Percentiles rank a stretch among this genome's conserved stretches.
These are phyloP conservation scores for Thalassiosira sp. DNA, from an alignment of 352 stramenopile species.

Conservation along the genomic window DNA sequence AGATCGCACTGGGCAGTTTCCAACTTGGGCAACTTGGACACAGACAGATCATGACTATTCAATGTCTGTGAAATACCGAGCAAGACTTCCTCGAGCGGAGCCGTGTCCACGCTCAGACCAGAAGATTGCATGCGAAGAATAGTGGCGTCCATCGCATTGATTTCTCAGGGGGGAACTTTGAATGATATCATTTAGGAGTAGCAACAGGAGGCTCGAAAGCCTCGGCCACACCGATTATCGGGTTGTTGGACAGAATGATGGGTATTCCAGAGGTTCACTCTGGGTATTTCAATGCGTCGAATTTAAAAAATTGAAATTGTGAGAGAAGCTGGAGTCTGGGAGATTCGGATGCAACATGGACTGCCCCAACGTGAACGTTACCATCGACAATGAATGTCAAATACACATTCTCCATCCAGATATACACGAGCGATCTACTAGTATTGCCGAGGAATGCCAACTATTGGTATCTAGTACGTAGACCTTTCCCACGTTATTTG, in stretches of 20 bases:
- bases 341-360: too few species aligned
- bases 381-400: conserved; percentile 25
- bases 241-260: too few species aligned
- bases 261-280: too few species aligned
- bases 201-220: background rate
- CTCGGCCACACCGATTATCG: too few species aligned
- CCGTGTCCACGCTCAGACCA: conserved; percentile 18
- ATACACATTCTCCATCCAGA: conserved; percentile 23
- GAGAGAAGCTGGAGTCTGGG: too few species aligned
- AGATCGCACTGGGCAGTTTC: conserved; percentile 29
- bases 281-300: too few species aligned
- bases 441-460: conserved; percentile 18
- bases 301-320: too few species aligned
- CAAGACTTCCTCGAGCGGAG: conserved; percentile 31
- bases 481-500: background rate
- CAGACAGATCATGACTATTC: conserved; percentile 27
- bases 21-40: conserved; percentile 34
- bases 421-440: conserved; percentile 9
- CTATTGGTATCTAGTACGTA: conserved; percentile 36
- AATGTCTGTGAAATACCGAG: conserved; percentile 16
- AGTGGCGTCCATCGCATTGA: conserved; percentile 12
- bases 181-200: too few species aligned
- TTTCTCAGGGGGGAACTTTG: background rate
- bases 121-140: conserved; percentile 23
- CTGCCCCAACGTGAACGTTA: background rate